Evolutionary conservation across 495 filamentous ascomycete genomes (phyloP), one percentile per base, ranked within the genome.

Genomic region (Aspergillus olivimuriae): DNA sequence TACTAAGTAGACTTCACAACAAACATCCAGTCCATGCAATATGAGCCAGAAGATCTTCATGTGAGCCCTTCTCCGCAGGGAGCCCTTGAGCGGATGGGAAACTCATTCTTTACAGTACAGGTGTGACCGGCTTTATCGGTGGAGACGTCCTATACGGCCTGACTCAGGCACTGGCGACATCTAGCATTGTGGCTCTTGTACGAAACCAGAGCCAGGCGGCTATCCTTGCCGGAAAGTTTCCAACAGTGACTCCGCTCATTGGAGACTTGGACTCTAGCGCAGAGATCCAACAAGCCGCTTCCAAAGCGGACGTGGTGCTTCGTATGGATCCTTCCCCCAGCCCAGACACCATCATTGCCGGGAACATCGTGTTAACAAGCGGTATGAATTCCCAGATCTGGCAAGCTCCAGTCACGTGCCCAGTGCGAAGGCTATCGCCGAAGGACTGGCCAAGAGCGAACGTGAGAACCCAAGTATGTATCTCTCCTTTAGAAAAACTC

Each of bases 51-150:
- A n/a, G 12, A 42, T 42, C 15, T 42, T 42, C 9, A 42, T 42
- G 39, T 42, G 33, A 5, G 32, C 32, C 32, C 9, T 14, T 10
- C 15, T 34, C 32, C 15, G 24, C n/a, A n/a, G n/a, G n/a, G n/a
- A n/a, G n/a, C 26, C 26, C 12, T 7, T 12, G 12, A 30, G 26
- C 26, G 12, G 7, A 16, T 9, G 4, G n/a, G 22, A 54, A 48
- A 23, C 18, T 45, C 12, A 41, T 9, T 30, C 10, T 9, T 21
- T 10, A 22, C 30, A 73, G 70, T 23, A 70, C 63, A n/a, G 75
- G 78, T 37, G 66, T 57, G 5, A 79, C 66, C 48, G 81, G 81
- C 39, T 86, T 82, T 55, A 81, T 85, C 47, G 81, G 80, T 16
- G 81, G 83, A 14, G 79, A 85, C 48, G 67, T 66, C 21, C 65